Base-by-base conservation (phyloP, 352 stramenopile genomes). In the Hyaloperonospora arabidopsidis region DNA sequence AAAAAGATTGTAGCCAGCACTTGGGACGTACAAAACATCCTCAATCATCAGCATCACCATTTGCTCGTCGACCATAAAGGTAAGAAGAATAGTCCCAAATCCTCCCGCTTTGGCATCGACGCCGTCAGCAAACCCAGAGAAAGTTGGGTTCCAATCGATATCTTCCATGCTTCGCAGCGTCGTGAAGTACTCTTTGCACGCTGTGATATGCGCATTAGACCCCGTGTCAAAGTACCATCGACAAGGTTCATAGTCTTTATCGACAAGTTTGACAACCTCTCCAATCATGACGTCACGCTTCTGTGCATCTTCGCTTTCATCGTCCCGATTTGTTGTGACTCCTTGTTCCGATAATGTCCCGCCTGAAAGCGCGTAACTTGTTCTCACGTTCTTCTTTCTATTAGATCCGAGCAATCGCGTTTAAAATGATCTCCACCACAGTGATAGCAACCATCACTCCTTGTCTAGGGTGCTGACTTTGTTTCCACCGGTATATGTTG, bases 211-310 rank as follows among this genome's bases (percentile, higher is more conserved):
- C 13, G 45, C 57, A 40, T 64, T 56, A 21, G 19, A 46, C 29
- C 50, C 57, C 2, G 21, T 64, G 28, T 59, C 57, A 21, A 65
- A 59, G 11, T 53, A 65, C 57, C 57, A 57, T n/a, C n/a, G n/a
- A 25, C 29, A 21, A 21, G 34, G 40, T 15, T 53, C 35, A 28
- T 47, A 56, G 0, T 49, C 7, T n/a, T 53, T 53, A 15, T 21
- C n/a, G 2, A 51, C 21, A 5, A 17, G 2, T 21, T 54, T 57
- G 13, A 18, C 3, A 18, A 41, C 35, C 2, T 41, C 35, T 5
- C 35, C 35, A 11, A 41, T 18, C 2, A 41, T 11, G 2, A 18
- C 3, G 22, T 59, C 14, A 38, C 29, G 35, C 32, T 54, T 59
- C 18, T 40, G 15, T n/a, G 5, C 11, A 15, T 17, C 4, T 36